Evolutionary conservation across 1,139 yeast genomes (phyloP).

Genomic region (Kodamaea ohmeri): DNA sequence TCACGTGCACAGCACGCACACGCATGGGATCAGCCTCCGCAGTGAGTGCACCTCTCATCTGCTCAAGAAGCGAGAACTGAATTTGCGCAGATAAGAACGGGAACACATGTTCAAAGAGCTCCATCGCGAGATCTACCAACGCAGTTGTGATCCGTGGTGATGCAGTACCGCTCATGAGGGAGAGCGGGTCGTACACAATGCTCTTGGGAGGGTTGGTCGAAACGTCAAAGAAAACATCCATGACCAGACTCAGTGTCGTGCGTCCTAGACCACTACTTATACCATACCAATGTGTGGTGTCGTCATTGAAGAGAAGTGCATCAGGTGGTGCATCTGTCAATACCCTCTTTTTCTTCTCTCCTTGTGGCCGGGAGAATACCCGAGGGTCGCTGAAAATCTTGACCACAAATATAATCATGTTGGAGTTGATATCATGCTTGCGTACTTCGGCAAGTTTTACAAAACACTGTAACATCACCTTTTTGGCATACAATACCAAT

Average conservation of each 20-base stretch:
- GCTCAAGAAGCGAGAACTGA: conserved; percentile 83
- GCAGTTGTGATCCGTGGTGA: conserved; percentile 46
- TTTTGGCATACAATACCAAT: conserved; percentile 36
- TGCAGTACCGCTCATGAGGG: conserved; percentile 27
- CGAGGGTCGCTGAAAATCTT: conserved; percentile 41
- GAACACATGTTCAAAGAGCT: conserved; percentile 67
- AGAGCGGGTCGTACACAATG: conserved; percentile 36
- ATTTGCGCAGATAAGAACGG: conserved; percentile 76
- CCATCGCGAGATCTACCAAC: conserved; percentile 74
- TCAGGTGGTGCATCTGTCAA: background rate
- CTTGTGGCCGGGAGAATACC: conserved; percentile 18
- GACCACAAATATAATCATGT: conserved; percentile 39
- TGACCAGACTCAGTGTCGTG: too few species aligned
- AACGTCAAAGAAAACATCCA: background rate
- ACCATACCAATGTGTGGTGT: background rate
- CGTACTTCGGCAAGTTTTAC: conserved; percentile 29
- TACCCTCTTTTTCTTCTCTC: background rate
- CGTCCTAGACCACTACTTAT: background rate
- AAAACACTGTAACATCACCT: conserved; percentile 34
- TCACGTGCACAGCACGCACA: conserved; percentile 54
- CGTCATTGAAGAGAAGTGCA: background rate
- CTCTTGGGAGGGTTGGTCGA: conserved; percentile 14
- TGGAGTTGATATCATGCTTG: conserved; percentile 41
- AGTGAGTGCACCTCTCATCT: conserved; percentile 55
- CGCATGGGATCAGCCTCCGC: conserved; percentile 32